Percentiles rank a stretch among this genome's conserved stretches.
Conservation (phyloP, 345 rosid species). For the Arabidopsis thaliana region TAIR10.1 NC_003076.8:26564001-26564500, state of each 20-base stretch:
- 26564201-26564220: conserved; percentile 42
- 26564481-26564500: neutral
- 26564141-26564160: conserved; percentile 13
- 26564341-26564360: conserved; percentile 24
- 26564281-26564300: conserved; percentile 29
- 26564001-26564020: conserved; percentile 34
- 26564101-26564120: conserved; percentile 47
- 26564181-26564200: conserved; percentile 48
- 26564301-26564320: conserved; percentile 21
- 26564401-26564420: conserved; percentile 67
- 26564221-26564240: conserved; percentile 55
- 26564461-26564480: neutral
- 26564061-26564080: conserved; percentile 41
- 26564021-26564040: conserved; percentile 34
- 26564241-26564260: conserved; percentile 35
- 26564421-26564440: neutral
- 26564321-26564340: neutral
- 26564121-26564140: neutral
- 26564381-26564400: conserved; percentile 76
- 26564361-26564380: conserved; percentile 67
- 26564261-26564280: conserved; percentile 31
- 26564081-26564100: conserved; percentile 59
- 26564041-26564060: conserved; percentile 38
- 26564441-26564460: neutral
- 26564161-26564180: conserved; percentile 51